phyloP scores from a whole-genome alignment of 306 rosid genomes.

The Abrus pulchellus region DNA sequence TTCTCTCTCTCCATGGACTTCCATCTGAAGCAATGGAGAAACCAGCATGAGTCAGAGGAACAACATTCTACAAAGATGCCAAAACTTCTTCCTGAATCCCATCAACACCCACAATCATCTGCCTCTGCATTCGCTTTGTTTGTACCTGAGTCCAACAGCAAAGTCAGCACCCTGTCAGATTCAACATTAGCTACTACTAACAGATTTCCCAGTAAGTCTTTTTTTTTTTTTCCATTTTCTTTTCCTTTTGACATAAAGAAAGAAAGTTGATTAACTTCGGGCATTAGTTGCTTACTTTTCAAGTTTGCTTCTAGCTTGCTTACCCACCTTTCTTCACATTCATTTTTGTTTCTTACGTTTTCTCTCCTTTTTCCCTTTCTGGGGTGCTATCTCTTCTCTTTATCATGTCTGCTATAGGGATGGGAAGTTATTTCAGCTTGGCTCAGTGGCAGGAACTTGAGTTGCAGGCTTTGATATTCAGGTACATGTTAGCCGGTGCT shows the following conservation, averaged over 20 bases:
- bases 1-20: slow-evolving; percentile 81
- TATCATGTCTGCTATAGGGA: slow-evolving; percentile 55
- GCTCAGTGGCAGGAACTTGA: slow-evolving; percentile 98
- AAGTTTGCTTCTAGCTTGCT: slow-evolving; percentile 30
- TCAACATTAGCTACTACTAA: slow-evolving; percentile 55
- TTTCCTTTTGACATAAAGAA: slow-evolving; percentile 7
- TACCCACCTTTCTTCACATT: not conserved
- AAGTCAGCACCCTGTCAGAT: slow-evolving; percentile 66
- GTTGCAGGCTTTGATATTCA: slow-evolving; percentile 88
- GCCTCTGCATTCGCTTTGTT: slow-evolving; percentile 76
- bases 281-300: slow-evolving; percentile 38
- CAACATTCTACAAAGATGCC: slow-evolving; percentile 86
- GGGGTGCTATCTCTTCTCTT: not conserved
- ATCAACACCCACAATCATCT: slow-evolving; percentile 59
- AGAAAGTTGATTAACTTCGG: slow-evolving; percentile 42
- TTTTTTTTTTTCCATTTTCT: not conserved
- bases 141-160: slow-evolving; percentile 69
- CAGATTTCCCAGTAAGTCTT: slow-evolving; percentile 72
- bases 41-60: slow-evolving; percentile 87
- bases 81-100: slow-evolving; percentile 70
- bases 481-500: slow-evolving; percentile 88
- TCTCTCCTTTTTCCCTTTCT: slow-evolving; percentile 33
- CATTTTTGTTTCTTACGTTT: slow-evolving; percentile 13
- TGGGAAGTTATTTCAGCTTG: slow-evolving; percentile 83
- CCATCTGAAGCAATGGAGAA: slow-evolving; percentile 85